Conservation (phyloP, 805 yeast species). For the Saturnispora hagleri region DNA sequence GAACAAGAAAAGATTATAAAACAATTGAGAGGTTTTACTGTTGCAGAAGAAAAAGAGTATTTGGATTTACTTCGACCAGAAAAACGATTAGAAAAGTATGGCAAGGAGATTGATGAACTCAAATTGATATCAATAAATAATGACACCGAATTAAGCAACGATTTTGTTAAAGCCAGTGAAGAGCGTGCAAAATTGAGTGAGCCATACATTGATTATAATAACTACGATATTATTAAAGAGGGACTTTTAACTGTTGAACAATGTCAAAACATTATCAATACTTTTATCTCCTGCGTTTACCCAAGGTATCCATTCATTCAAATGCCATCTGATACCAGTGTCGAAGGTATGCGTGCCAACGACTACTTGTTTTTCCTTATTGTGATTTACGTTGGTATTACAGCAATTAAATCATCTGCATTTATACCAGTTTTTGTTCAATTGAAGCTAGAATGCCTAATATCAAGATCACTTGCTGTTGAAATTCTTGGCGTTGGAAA, state of each 20-base stretch:
- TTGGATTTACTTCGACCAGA: conserved; percentile 16
- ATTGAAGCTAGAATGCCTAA: conserved; percentile 42
- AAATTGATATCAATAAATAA: conserved; percentile 27
- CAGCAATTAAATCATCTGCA: conserved; percentile 26
- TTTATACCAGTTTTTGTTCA: conserved; percentile 31
- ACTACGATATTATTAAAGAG: conserved; percentile 42
- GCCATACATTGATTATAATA: conserved; percentile 15
- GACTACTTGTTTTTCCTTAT: conserved; percentile 58
- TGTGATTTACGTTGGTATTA: conserved; percentile 52
- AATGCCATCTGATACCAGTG: conserved; percentile 35
- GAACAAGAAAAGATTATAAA: conserved; percentile 9
- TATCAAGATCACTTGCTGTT: conserved; percentile 39
- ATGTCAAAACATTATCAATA: conserved; percentile 43
- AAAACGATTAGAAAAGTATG: conserved; percentile 26
- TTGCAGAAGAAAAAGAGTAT: conserved; percentile 20
- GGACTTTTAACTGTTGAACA: conserved; percentile 53
- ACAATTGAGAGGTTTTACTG: conserved; percentile 7
- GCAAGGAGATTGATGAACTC: conserved; percentile 32
- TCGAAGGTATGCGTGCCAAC: conserved; percentile 38
- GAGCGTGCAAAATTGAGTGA: conserved; percentile 29
- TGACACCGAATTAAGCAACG: conserved; percentile 32
- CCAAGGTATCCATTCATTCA: conserved; percentile 48
- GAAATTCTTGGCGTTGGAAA: conserved; percentile 64
- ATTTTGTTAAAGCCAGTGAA: conserved; percentile 38
- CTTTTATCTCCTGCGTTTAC: conserved; percentile 41